Base-by-base conservation (phyloP, 2,329 filamentous ascomycete species). In the Neonectria coccinea region DNA sequence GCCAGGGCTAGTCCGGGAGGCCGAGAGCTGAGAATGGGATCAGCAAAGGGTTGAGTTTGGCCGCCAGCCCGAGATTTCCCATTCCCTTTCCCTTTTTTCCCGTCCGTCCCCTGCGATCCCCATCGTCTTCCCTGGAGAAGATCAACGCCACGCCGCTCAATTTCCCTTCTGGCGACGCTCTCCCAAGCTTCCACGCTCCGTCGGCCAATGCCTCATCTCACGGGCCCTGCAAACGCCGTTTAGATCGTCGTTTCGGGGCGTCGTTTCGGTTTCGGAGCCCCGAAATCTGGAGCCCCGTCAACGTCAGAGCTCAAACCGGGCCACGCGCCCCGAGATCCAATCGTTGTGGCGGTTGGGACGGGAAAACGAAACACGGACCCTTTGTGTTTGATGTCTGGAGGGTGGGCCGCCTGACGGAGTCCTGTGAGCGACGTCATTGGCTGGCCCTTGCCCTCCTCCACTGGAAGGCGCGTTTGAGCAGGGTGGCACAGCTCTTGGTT, bases 281-380 rank as follows among this genome's bases (percentile, higher is more conserved):
- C 50, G 61, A 59, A 44, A 39, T 51, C n/a, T 51, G 29, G 48
- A 33, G 48, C 48, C 48, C 48, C 27, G 12, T 10, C 41, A 51
- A 54, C 29, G 47, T 52, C 61, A 64, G 53, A 64, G 61, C 50
- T 59, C 51, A 52, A 55, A 52, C 61, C 27, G 42, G 42, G 25
- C 50, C 51, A 31, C n/a, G 18, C 41, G 41, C 31, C 33, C 16
- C 31, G 20, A 51, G 31, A 41, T 22, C 61, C 56, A 64, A 64
- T 59, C 51, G 39, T 31, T 20, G 14, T 9, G 42, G 9, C 16
- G 45, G 27, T 39, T 31, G 36, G 2, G 16, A 54, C n/a, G 51
- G 61, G 44, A 56, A 59, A 64, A 64, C 61, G 56, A 64, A 64
- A 64, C 61, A 64, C 51, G 56, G 61, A 55, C 56, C 61, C 51